Evolutionary conservation across 176 grass and related monocot species (phyloP).

Genomic region (Musa itinerans): DNA sequence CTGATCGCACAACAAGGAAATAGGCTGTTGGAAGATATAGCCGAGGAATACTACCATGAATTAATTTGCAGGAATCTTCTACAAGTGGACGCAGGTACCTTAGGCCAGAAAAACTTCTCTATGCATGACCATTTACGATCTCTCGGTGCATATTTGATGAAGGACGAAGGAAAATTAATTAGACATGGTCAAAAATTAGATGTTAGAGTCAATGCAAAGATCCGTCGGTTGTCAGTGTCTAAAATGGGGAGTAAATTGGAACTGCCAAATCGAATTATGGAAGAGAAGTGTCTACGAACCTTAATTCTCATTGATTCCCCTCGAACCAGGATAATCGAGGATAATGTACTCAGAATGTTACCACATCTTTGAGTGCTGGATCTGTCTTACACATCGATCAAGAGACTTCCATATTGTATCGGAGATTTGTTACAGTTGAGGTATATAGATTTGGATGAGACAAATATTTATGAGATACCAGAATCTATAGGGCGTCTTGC

Average conservation of each 20-base stretch:
- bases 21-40: conserved; percentile 31
- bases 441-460: conserved; percentile 9
- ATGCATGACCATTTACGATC: conserved; percentile 10
- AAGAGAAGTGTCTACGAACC: conserved; percentile 62
- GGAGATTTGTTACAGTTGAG: conserved; percentile 21
- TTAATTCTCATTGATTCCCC: conserved; percentile 49
- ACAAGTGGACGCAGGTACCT: not conserved
- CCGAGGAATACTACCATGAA: conserved; percentile 30
- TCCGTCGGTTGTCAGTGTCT: conserved; percentile 35
- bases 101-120: conserved; percentile 14
- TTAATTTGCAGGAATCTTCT: conserved; percentile 30
- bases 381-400: not conserved
- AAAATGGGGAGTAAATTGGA: conserved; percentile 37
- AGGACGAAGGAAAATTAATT: conserved; percentile 8
- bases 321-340: conserved; percentile 22
- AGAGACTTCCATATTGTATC: conserved; percentile 18
- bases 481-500: conserved; percentile 10
- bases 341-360: conserved; percentile 10
- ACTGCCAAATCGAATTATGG: conserved; percentile 53
- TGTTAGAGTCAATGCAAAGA: not conserved
- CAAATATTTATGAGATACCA: conserved; percentile 15
- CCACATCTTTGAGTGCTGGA: conserved; percentile 12
- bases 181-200: too few species aligned
- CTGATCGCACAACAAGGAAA: conserved; percentile 14
- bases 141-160: conserved; percentile 22